A percentile compares a stretch with the other conserved stretches of the same genome.
Conservation (phyloP, 2,329 filamentous ascomycete species). For the Penicillium decumbens region DNA sequence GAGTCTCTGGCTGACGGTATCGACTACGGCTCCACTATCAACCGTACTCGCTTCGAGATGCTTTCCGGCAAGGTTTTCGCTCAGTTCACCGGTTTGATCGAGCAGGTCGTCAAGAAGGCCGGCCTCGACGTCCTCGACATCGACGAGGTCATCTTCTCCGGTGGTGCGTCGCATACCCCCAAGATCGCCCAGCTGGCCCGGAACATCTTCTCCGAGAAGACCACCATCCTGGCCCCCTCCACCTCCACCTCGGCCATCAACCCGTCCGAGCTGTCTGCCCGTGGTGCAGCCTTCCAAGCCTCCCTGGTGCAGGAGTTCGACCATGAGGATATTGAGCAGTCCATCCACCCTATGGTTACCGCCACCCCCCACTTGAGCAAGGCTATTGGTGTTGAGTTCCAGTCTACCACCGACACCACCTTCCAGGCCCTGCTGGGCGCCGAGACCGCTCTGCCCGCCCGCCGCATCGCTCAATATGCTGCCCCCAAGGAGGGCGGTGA, state of each 20-base stretch:
- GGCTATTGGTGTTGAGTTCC: slow-evolving; percentile 78
- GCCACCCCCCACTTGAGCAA: slow-evolving; percentile 85
- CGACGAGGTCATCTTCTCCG: slow-evolving; percentile 88
- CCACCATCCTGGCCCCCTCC: slow-evolving; percentile 74
- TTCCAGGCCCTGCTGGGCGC: slow-evolving; percentile 78
- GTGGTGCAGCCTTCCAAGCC: slow-evolving; percentile 92
- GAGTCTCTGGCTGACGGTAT: slow-evolving; percentile 84
- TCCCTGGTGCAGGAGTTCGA: slow-evolving; percentile 94
- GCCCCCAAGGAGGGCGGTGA: slow-evolving; percentile 78
- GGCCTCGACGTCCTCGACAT: slow-evolving; percentile 87
- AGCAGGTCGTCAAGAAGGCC: slow-evolving; percentile 83
- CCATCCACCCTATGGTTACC: slow-evolving; percentile 89
- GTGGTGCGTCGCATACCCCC: slow-evolving; percentile 88
- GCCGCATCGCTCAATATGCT: slow-evolving; percentile 73
- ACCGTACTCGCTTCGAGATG: slow-evolving; percentile 88
- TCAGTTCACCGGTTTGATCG: slow-evolving; percentile 79
- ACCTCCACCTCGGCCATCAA: slow-evolving; percentile 76
- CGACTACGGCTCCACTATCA: slow-evolving; percentile 88
- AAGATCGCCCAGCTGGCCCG: slow-evolving; percentile 80
- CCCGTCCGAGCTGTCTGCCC: slow-evolving; percentile 81
- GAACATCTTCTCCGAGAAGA: slow-evolving; percentile 74
- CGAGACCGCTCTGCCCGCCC: slow-evolving; percentile 85
- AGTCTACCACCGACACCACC: slow-evolving; percentile 57
- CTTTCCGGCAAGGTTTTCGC: slow-evolving; percentile 80
- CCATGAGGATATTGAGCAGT: slow-evolving; percentile 87